Percentiles rank a stretch among this genome's conserved stretches.
phyloP scores from a whole-genome alignment of 1,284 basidiomycete genomes.

The Malassezia cuniculi region DNA sequence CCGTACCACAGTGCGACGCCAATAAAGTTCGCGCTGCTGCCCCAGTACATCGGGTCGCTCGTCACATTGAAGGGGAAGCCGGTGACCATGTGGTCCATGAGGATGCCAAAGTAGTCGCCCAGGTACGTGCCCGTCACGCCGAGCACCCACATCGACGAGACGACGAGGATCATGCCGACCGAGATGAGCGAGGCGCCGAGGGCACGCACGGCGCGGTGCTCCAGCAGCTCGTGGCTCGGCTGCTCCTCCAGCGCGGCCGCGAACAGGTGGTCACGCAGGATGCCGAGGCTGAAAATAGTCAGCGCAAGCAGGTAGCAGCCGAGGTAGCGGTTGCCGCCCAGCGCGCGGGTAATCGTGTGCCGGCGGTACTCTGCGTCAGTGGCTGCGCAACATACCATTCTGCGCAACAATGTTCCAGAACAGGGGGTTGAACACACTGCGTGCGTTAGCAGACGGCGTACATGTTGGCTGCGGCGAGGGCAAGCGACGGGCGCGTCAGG shows the following conservation, averaged over 20 bases:
- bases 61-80: constrained; percentile 93
- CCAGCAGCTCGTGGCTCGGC: constrained; percentile 50
- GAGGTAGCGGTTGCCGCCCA: constrained; percentile 46
- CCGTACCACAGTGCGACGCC: constrained; percentile 39
- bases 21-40: constrained; percentile 41
- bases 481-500: constrained; percentile 25
- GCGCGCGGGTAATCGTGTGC: constrained; percentile 36
- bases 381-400: constrained; percentile 57
- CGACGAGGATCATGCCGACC: constrained; percentile 49
- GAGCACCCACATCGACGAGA: constrained; percentile 78
- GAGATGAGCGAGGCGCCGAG: constrained; percentile 61
- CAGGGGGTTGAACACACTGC: constrained; percentile 62
- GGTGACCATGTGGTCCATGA: constrained; percentile 65
- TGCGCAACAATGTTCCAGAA: constrained; percentile 92
- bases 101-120: constrained; percentile 96
- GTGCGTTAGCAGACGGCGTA: constrained; percentile 3
- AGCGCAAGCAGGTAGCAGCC: constrained; percentile 84
- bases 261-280: constrained; percentile 67
- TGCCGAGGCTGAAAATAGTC: constrained; percentile 74
- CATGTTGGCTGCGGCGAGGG: constrained; percentile 30
- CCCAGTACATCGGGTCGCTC: constrained; percentile 76
- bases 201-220: constrained; percentile 53
- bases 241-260: constrained; percentile 57
- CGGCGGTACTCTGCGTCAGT: constrained; percentile 29
- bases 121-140: constrained; percentile 70